These are phyloP conservation scores for Verticillium isaacii DNA, from an alignment of 2,329 filamentous ascomycete genomes.

Conservation along the genomic window DNA sequence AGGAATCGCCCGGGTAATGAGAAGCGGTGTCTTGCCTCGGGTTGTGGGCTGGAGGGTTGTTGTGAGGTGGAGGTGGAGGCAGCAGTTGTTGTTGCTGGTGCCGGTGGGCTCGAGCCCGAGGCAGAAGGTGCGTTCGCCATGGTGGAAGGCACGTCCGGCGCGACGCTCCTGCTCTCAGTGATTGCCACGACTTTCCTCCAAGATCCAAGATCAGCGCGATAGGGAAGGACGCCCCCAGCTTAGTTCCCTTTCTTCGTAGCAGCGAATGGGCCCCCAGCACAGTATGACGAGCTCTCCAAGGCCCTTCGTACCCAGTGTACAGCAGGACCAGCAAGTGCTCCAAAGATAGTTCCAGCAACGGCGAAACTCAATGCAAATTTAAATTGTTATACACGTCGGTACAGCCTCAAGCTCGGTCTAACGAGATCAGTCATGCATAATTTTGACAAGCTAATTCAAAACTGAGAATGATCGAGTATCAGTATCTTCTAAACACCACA, in stretches of 20 bases:
- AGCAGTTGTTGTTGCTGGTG: neutral
- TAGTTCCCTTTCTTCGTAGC: neutral
- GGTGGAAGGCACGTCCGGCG: neutral
- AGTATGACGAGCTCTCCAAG: too few species aligned
- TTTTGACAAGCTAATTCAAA: neutral
- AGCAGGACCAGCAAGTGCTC: too few species aligned
- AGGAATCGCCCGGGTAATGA: conserved; percentile 10
- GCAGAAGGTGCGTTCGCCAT: neutral
- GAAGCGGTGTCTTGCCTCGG: conserved; percentile 4
- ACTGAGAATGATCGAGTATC: neutral
- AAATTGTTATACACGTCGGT: too few species aligned
- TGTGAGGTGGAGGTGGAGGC: neutral
- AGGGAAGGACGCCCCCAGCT: neutral
- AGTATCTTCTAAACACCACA: neutral
- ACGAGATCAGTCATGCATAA: too few species aligned
- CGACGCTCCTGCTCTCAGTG: neutral
- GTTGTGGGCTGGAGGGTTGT: neutral
- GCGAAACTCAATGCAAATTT: too few species aligned
- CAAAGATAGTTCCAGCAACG: too few species aligned
- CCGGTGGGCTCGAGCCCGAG: neutral
- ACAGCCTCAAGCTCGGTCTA: too few species aligned
- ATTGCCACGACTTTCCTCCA: neutral
- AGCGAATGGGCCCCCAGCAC: too few species aligned
- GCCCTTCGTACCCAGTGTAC: too few species aligned
- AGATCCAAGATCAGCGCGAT: neutral